These are phyloP conservation scores for Mycena epipterygia DNA, from an alignment of 768 basidiomycete genomes.

Conservation along the genomic window DNA sequence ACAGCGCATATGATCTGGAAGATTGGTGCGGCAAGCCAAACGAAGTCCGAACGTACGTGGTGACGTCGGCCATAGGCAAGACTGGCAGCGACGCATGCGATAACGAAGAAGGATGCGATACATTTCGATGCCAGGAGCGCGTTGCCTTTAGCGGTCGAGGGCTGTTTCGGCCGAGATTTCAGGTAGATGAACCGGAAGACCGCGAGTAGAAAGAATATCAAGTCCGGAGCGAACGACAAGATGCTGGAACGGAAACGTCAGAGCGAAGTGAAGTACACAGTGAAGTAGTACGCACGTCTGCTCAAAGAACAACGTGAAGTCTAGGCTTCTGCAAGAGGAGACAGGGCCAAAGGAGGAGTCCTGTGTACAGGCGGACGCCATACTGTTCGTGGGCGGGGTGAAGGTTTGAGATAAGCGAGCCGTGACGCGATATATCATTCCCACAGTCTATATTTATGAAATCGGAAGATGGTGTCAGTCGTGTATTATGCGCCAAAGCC, in stretches of 20 bases:
- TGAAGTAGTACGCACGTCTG: slow-evolving; percentile 15
- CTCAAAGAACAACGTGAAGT: slow-evolving; percentile 27
- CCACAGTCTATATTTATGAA: too few relatives aligned
- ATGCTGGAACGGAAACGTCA: not conserved
- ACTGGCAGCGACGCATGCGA: not conserved
- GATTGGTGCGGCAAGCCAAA: slow-evolving; percentile 9
- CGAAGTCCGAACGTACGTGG: not conserved
- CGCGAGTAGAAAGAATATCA: not conserved
- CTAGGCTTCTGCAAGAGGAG: slow-evolving; percentile 29
- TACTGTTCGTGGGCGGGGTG: not conserved
- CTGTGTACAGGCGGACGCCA: slow-evolving; percentile 2
- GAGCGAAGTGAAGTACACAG: not conserved
- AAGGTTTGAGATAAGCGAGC: too few relatives aligned
- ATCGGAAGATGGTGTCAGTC: too few relatives aligned
- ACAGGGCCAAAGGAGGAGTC: slow-evolving; percentile 29
- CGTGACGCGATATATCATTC: too few relatives aligned
- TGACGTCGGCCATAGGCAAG: not conserved
- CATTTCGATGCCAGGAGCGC: not conserved
- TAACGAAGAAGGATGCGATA: not conserved
- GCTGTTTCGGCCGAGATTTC: not conserved
- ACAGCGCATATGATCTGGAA: slow-evolving; percentile 4
- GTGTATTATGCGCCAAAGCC: too few relatives aligned
- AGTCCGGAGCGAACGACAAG: not conserved
- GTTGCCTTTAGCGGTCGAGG: not conserved
- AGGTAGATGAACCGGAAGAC: not conserved